Percentiles rank a stretch among this genome's conserved stretches.
These are phyloP conservation scores for Tillandsia fasciculata DNA, from an alignment of 176 grass and related monocot genomes.

Conservation along the genomic window DNA sequence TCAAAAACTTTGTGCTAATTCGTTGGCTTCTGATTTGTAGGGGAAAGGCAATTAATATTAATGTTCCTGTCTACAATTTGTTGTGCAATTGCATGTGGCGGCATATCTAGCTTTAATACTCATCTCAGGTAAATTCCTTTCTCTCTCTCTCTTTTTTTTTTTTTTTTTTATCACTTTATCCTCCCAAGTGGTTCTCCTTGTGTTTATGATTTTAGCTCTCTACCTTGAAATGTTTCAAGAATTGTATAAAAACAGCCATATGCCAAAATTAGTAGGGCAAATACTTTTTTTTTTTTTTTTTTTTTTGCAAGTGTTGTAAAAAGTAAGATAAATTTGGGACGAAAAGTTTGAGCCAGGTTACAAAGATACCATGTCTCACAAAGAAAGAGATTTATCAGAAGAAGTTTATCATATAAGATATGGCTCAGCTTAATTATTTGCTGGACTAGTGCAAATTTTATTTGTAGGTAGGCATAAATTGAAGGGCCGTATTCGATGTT, in stretches of 20 bases:
- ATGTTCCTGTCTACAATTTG: not conserved
- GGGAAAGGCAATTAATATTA: not conserved
- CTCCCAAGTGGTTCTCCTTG: no score
- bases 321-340: not conserved
- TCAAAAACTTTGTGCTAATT: not conserved
- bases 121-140: not conserved
- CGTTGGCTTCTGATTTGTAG: not conserved
- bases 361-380: not conserved
- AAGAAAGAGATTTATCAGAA: not conserved
- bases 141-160: not conserved
- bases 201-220: no score
- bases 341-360: not conserved
- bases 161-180: not conserved
- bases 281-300: no score
- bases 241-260: no score
- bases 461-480: not conserved
- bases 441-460: not conserved
- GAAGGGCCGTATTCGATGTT: not conserved
- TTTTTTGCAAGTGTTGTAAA: no score
- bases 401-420: not conserved
- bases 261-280: no score
- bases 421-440: not conserved
- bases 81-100: not conserved
- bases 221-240: no score
- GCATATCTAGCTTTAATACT: not conserved